Evolutionary conservation across 2,329 filamentous ascomycete genomes (phyloP).

Genomic region (Didymella keratinophila): DNA sequence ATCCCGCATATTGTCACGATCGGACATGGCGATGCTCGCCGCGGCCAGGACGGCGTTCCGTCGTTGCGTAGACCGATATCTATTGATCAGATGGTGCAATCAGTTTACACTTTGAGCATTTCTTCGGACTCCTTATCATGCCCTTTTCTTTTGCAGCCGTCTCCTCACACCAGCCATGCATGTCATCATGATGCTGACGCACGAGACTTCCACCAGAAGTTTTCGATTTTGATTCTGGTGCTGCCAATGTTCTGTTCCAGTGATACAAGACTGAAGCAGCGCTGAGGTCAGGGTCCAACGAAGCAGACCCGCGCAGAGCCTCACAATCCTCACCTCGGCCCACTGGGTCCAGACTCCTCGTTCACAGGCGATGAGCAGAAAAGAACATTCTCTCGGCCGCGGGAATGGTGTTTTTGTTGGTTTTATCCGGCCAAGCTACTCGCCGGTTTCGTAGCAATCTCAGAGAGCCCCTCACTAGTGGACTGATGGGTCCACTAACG

Average conservation of each 20-base stretch:
- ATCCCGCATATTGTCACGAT: no score
- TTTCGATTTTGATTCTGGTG: neutral
- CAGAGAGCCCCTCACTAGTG: conserved; percentile 15
- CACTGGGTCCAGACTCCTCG: conserved; percentile 10
- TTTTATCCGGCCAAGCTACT: conserved; percentile 21
- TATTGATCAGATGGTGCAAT: neutral
- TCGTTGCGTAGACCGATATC: neutral
- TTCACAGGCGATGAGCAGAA: conserved; percentile 13
- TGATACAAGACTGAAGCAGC: neutral
- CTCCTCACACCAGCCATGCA: neutral
- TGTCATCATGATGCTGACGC: neutral
- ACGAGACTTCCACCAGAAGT: neutral
- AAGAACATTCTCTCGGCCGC: conserved; percentile 19
- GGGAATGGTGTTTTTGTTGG: conserved; percentile 24
- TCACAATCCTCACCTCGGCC: conserved; percentile 11
- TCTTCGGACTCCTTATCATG: neutral
- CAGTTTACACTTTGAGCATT: neutral
- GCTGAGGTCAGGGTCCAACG: neutral
- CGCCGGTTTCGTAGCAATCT: conserved; percentile 22
- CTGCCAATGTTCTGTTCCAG: neutral
- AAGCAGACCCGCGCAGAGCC: conserved; percentile 9
- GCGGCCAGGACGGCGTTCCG: neutral
- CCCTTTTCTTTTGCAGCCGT: neutral
- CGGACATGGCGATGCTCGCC: neutral
- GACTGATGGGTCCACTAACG: conserved; percentile 11